A percentile compares a stretch with the other conserved stretches of the same genome.
Evolutionary conservation across 179 eudicot genomes (phyloP).

Genomic region (Silene noctiflora): DNA sequence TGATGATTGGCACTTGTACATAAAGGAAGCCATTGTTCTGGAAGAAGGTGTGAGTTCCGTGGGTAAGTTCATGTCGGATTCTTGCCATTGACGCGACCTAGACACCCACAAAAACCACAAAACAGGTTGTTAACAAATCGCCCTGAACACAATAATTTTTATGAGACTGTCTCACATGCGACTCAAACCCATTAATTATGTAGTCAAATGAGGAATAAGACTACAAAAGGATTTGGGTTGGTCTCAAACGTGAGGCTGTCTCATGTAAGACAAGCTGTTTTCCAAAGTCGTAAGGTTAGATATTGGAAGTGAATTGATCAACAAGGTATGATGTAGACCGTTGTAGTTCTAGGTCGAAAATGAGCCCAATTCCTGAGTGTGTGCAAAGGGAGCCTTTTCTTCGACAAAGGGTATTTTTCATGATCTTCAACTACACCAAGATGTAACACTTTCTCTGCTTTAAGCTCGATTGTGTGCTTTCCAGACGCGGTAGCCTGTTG

Average conservation of each 20-base stretch:
- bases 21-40: conserved; percentile 60
- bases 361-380: conserved; percentile 62
- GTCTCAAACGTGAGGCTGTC: too few relatives aligned
- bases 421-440: conserved; percentile 77
- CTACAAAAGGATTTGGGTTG: too few relatives aligned
- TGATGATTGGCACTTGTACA: conserved; percentile 79
- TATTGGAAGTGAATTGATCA: too few relatives aligned
- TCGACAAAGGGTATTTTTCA: conserved; percentile 68
- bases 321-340: conserved; percentile 43
- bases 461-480: conserved; percentile 65
- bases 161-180: neutral
- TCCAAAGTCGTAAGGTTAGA: too few relatives aligned
- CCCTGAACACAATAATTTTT: neutral
- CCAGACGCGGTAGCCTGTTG: conserved; percentile 54
- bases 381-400: conserved; percentile 71
- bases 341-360: conserved; percentile 85
- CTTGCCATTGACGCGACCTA: conserved; percentile 83
- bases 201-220: too few relatives aligned
- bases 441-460: conserved; percentile 68
- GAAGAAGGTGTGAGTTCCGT: conserved; percentile 66
- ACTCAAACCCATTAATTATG: neutral
- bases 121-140: neutral
- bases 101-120: conserved; percentile 19
- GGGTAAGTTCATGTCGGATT: conserved; percentile 58
- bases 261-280: too few relatives aligned